Evolutionary conservation across 1,284 basidiomycete genomes (phyloP).

Genomic region (Ustilago nuda): DNA sequence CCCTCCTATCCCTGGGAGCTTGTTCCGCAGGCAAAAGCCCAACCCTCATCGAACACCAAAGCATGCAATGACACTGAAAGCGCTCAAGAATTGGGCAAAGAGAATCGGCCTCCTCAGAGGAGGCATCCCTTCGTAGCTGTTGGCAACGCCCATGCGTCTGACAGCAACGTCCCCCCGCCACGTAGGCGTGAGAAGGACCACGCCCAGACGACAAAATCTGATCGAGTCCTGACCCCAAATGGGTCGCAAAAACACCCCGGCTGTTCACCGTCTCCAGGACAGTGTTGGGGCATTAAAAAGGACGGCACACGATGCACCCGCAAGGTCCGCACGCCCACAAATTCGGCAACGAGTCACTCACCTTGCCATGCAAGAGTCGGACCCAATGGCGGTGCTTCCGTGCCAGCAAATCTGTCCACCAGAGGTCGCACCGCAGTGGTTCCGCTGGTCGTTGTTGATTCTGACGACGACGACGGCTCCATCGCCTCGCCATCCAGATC

Average conservation of each 20-base stretch:
- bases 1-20: constrained; percentile 33
- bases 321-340: constrained; percentile 1
- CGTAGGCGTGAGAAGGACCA: not conserved
- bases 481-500: not conserved
- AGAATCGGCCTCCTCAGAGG: not conserved
- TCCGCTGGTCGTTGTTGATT: constrained; percentile 25
- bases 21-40: constrained; percentile 15
- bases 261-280: constrained; percentile 29
- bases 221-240: constrained; percentile 7
- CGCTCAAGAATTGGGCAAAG: not conserved
- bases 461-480: constrained; percentile 14
- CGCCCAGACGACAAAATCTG: no score
- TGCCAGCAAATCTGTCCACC: constrained; percentile 1
- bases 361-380: not conserved
- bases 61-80: not conserved
- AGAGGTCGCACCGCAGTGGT: not conserved
- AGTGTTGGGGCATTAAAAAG: constrained; percentile 60
- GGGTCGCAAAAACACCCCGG: constrained; percentile 17
- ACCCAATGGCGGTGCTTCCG: constrained; percentile 8
- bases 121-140: no score
- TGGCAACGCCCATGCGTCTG: not conserved
- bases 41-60: no score
- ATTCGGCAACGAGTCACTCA: no score
- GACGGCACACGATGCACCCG: constrained; percentile 53
- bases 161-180: not conserved